Percentiles rank a stretch among this genome's conserved stretches.
phyloP scores from a whole-genome alignment of 192 early-diverging fungal species.

The Phycomyces blakesleeanus region DNA sequence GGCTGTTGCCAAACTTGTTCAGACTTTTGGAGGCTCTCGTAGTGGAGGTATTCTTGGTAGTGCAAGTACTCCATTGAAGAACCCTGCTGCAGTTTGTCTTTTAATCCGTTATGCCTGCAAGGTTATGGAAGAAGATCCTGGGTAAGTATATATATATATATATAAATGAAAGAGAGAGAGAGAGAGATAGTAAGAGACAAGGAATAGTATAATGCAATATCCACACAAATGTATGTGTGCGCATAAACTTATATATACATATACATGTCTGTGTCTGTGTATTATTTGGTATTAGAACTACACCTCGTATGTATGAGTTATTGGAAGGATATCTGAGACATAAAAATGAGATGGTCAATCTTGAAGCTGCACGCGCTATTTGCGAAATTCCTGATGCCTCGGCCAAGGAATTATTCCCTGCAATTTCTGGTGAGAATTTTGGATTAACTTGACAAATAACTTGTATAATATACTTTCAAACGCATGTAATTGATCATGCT shows the following conservation, averaged over 20 bases:
- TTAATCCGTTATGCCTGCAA: constrained; percentile 90
- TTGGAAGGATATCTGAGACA: constrained; percentile 90
- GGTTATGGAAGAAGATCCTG: constrained; percentile 75
- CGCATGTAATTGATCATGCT: no score
- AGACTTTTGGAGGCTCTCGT: constrained; percentile 67
- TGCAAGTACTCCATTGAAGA: constrained; percentile 57
- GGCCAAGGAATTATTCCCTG: constrained; percentile 83
- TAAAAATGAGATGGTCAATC: constrained; percentile 96
- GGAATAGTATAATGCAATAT: no score
- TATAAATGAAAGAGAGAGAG: not conserved
- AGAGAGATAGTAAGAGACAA: no score
- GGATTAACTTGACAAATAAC: not conserved
- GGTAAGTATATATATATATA: constrained; percentile 30
- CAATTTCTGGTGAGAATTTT: constrained; percentile 69
- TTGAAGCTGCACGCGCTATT: constrained; percentile 95
- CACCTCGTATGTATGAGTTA: constrained; percentile 73
- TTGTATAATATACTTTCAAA: no score
- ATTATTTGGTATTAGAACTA: constrained; percentile 30
- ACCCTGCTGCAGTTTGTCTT: constrained; percentile 86
- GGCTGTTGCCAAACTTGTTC: constrained; percentile 96
- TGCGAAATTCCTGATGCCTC: constrained; percentile 86
- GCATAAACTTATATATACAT: no score
- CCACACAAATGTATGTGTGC: no score
- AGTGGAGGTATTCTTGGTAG: constrained; percentile 47
- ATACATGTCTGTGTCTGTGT: no score